A percentile compares a stretch with the other conserved stretches of the same genome.
Evolutionary conservation across 345 rosid species (phyloP).

Genomic region (Trapa bicornis): DNA sequence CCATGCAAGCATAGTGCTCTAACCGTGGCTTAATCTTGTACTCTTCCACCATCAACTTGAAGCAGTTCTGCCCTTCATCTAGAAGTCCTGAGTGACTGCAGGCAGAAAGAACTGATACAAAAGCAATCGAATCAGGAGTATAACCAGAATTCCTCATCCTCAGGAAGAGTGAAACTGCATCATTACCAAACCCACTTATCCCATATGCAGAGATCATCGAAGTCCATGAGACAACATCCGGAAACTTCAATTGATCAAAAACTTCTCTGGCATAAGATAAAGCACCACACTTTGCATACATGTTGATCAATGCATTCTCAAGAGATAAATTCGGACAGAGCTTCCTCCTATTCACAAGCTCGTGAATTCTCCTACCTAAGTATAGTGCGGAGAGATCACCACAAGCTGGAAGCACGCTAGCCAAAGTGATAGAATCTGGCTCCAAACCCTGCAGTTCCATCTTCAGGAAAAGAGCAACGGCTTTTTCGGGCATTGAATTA

Average conservation of each 20-base stretch:
- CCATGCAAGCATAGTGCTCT: conserved; percentile 77
- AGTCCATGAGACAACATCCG: conserved; percentile 57
- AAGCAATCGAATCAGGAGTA: conserved; percentile 46
- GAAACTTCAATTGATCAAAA: conserved; percentile 34
- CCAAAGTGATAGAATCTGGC: conserved; percentile 64
- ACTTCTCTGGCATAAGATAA: conserved; percentile 40
- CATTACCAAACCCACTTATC: conserved; percentile 43
- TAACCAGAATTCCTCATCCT: conserved; percentile 36
- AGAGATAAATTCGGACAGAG: conserved; percentile 40
- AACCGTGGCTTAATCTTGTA: conserved; percentile 40
- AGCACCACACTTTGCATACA: conserved; percentile 64
- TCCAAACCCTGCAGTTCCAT: conserved; percentile 32
- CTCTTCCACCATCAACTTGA: conserved; percentile 39
- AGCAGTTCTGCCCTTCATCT: conserved; percentile 42
- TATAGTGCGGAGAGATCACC: conserved; percentile 59
- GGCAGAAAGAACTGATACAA: conserved; percentile 54
- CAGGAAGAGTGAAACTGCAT: conserved; percentile 34
- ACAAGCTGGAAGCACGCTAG: conserved; percentile 54
- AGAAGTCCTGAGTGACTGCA: conserved; percentile 71
- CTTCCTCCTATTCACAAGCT: conserved; percentile 30
- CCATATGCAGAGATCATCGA: conserved; percentile 58
- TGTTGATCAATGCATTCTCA: conserved; percentile 60
- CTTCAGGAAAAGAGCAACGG: conserved; percentile 34
- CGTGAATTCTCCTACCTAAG: conserved; percentile 43
- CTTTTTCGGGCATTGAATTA: conserved; percentile 31